Percentiles rank a stretch among this genome's conserved stretches.
phyloP scores from a whole-genome alignment of 2,329 filamentous ascomycete species.

The Aureobasidium sp. region DNA sequence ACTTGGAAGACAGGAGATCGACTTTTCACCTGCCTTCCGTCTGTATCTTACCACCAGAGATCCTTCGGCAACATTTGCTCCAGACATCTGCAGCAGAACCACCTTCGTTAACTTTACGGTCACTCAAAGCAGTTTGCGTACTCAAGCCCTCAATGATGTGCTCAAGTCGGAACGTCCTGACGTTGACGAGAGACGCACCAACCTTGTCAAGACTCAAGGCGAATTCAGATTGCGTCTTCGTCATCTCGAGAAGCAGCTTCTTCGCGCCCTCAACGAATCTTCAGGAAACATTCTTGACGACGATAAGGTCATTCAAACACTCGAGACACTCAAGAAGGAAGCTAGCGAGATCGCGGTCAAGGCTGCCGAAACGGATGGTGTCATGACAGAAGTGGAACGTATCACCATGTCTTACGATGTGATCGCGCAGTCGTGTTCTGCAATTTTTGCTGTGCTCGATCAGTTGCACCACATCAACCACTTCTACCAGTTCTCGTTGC shows the following conservation, averaged over 20 bases:
- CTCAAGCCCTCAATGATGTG: conserved; percentile 94
- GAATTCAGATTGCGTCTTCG: conserved; percentile 98
- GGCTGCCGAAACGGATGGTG: conserved; percentile 92
- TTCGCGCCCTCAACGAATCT: conserved; percentile 95
- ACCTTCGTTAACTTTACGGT: conserved; percentile 99
- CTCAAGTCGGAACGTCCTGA: conserved; percentile 96
- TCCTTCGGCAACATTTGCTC: conserved; percentile 89
- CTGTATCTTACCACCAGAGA: conserved; percentile 92
- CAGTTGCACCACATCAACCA: conserved; percentile 97
- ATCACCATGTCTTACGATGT: conserved; percentile 92
- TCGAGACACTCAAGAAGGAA: conserved; percentile 96
- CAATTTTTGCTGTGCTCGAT: conserved; percentile 93
- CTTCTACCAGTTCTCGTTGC: conserved; percentile 98
- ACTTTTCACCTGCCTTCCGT: conserved; percentile 95
- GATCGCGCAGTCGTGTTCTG: conserved; percentile 90
- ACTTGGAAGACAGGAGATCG: conserved; percentile 96
- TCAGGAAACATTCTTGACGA: conserved; percentile 97
- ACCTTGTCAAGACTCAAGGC: conserved; percentile 96
- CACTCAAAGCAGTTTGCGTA: conserved; percentile 96
- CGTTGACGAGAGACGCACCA: conserved; percentile 90
- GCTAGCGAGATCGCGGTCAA: conserved; percentile 92
- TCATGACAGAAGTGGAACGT: conserved; percentile 95
- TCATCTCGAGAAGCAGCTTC: conserved; percentile 84
- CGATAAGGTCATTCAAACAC: conserved; percentile 94
- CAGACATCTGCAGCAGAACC: conserved; percentile 94